A percentile compares a stretch with the other conserved stretches of the same genome.
Evolutionary conservation across 1,139 yeast species (phyloP).

Genomic region (Nadsonia starkeyi-henricii): DNA sequence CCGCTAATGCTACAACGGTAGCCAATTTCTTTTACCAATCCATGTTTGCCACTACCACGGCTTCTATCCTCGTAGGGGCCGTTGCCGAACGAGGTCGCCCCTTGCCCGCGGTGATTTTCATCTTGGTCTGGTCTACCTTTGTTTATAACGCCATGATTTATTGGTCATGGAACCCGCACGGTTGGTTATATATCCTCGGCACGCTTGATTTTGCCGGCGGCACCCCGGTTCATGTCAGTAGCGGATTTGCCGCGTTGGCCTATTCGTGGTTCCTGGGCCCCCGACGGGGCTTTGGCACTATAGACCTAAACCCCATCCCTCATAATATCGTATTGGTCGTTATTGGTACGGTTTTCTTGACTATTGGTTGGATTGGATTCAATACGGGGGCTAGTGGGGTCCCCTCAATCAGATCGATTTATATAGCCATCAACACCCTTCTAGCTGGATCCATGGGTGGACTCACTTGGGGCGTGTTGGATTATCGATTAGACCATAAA

Average conservation of each 20-base stretch:
- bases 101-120: slow-evolving; percentile 89
- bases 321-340: slow-evolving; percentile 82
- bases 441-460: slow-evolving; percentile 89
- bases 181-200: slow-evolving; percentile 77
- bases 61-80: slow-evolving; percentile 89
- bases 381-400: slow-evolving; percentile 96
- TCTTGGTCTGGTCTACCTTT: slow-evolving; percentile 88
- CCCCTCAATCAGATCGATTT: slow-evolving; percentile 82
- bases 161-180: slow-evolving; percentile 93
- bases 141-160: slow-evolving; percentile 92
- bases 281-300: slow-evolving; percentile 48
- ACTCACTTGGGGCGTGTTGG: slow-evolving; percentile 84
- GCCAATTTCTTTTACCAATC: slow-evolving; percentile 56
- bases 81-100: slow-evolving; percentile 96
- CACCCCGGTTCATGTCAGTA: slow-evolving; percentile 91
- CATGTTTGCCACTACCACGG: slow-evolving; percentile 89
- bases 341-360: slow-evolving; percentile 83
- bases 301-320: slow-evolving; percentile 49
- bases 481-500: slow-evolving; percentile 75
- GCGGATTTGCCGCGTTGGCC: slow-evolving; percentile 91
- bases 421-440: slow-evolving; percentile 85
- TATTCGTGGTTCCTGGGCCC: slow-evolving; percentile 85
- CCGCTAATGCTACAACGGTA: too few relatives aligned
- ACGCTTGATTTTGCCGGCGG: slow-evolving; percentile 95
- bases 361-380: slow-evolving; percentile 99